Percentiles rank a stretch among this genome's conserved stretches.
Conservation (phyloP, 2,329 filamentous ascomycete species). For the Monilinia polystroma region DNA sequence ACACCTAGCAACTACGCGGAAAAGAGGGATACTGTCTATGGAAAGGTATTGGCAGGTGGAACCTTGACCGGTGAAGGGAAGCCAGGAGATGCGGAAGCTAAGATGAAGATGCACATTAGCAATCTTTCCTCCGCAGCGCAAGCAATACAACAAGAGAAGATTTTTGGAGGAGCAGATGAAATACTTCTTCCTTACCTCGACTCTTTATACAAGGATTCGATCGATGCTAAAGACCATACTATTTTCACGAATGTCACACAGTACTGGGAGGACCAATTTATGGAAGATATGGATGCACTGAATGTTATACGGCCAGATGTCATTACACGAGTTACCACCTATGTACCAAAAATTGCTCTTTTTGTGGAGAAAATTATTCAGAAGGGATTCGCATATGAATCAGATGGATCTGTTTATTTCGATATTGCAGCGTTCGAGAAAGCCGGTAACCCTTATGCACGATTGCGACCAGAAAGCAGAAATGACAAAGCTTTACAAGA, state of each 20-base stretch:
- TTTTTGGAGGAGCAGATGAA: constrained; percentile 58
- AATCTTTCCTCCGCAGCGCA: constrained; percentile 45
- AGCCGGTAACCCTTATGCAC: constrained; percentile 79
- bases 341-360: constrained; percentile 78
- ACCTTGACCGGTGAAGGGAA: constrained; percentile 57
- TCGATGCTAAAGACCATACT: constrained; percentile 60
- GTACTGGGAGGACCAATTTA: constrained; percentile 84
- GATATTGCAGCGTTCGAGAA: constrained; percentile 51
- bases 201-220: constrained; percentile 59
- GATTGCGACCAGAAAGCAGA: constrained; percentile 79
- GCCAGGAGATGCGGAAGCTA: constrained; percentile 60
- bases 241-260: constrained; percentile 87
- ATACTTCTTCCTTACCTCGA: constrained; percentile 84
- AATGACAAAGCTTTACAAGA: constrained; percentile 81
- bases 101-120: constrained; percentile 71
- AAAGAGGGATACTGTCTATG: constrained; percentile 54
- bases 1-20: constrained; percentile 52
- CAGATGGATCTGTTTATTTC: constrained; percentile 62
- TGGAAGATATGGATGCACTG: constrained; percentile 80
- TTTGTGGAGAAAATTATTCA: constrained; percentile 75
- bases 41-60: constrained; percentile 54
- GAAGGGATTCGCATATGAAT: constrained; percentile 81
- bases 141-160: constrained; percentile 49
- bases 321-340: constrained; percentile 88
- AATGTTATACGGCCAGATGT: constrained; percentile 83